Percentiles rank a stretch among this genome's conserved stretches.
These are phyloP conservation scores for Macadamia integrifolia DNA, from an alignment of 164 flowering plant genomes.

Conservation along the genomic window DNA sequence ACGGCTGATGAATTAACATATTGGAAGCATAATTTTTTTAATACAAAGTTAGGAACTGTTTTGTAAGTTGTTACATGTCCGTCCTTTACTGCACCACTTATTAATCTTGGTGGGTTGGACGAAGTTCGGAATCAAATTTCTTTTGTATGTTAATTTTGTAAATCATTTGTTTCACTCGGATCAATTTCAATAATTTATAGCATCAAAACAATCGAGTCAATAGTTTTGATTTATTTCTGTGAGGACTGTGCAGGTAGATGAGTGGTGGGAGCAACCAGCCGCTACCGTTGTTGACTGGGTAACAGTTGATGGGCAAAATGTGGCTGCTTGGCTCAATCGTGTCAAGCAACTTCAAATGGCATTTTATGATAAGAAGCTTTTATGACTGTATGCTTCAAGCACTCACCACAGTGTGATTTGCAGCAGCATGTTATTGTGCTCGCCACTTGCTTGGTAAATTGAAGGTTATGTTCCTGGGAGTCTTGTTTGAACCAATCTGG, in stretches of 20 bases:
- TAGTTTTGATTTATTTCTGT: not conserved
- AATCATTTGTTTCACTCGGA: not conserved
- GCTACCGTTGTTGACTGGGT: constrained; percentile 94
- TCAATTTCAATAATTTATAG: not conserved
- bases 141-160: not conserved
- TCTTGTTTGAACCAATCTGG: no score
- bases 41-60: no score
- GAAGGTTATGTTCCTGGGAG: no score
- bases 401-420: not conserved
- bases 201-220: not conserved
- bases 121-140: no score
- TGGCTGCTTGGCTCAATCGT: constrained; percentile 88
- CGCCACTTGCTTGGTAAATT: no score
- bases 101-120: no score
- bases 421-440: not conserved
- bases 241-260: constrained; percentile 60
- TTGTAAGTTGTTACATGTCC: no score
- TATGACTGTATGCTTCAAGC: constrained; percentile 17
- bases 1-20: no score
- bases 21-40: no score
- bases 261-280: constrained; percentile 99
- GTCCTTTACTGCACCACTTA: no score
- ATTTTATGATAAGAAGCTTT: constrained; percentile 64
- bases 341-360: constrained; percentile 88
- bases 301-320: constrained; percentile 80